Percentiles rank a stretch among this genome's conserved stretches.
These are phyloP conservation scores for Telopea speciosissima DNA, from an alignment of 177 flowering plant species.

Conservation along the genomic window DNA sequence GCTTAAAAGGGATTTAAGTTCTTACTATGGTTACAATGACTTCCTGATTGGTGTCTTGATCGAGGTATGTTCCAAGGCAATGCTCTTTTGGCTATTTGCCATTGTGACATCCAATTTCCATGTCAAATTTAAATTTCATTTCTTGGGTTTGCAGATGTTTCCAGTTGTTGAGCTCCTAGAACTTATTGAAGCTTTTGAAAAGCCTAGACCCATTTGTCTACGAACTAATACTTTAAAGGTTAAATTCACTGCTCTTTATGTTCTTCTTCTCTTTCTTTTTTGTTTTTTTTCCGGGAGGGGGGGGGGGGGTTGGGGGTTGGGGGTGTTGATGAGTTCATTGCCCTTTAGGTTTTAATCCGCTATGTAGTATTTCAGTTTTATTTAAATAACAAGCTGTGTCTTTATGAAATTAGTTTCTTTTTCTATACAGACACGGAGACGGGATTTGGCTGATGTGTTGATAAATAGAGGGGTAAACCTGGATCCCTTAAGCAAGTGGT, in stretches of 20 bases:
- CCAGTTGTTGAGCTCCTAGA: constrained; percentile 79
- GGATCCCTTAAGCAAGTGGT: constrained; percentile 94
- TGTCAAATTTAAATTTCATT: background rate
- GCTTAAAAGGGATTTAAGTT: constrained; percentile 62
- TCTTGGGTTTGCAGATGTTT: constrained; percentile 57
- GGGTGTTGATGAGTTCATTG: background rate
- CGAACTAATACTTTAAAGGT: constrained; percentile 95
- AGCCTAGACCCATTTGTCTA: constrained; percentile 76
- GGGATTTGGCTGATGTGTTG: constrained; percentile 88
- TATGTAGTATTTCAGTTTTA: background rate
- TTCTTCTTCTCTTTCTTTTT: too few species aligned
- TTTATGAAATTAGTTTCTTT: background rate
- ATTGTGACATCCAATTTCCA: background rate
- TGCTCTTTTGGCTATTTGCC: background rate
- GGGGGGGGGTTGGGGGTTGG: too few species aligned
- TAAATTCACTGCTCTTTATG: background rate
- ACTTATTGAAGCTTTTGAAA: constrained; percentile 92
- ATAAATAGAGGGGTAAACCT: constrained; percentile 90
- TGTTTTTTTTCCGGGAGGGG: too few species aligned
- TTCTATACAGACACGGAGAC: constrained; percentile 62
- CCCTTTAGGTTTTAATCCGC: background rate
- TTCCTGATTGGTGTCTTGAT: constrained; percentile 67
- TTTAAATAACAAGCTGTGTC: background rate
- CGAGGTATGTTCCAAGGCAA: constrained; percentile 42
- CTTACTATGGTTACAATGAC: constrained; percentile 95